Evolutionary conservation across 2,329 filamentous ascomycete species (phyloP).

Genomic region (Dactylonectria macrodidyma): DNA sequence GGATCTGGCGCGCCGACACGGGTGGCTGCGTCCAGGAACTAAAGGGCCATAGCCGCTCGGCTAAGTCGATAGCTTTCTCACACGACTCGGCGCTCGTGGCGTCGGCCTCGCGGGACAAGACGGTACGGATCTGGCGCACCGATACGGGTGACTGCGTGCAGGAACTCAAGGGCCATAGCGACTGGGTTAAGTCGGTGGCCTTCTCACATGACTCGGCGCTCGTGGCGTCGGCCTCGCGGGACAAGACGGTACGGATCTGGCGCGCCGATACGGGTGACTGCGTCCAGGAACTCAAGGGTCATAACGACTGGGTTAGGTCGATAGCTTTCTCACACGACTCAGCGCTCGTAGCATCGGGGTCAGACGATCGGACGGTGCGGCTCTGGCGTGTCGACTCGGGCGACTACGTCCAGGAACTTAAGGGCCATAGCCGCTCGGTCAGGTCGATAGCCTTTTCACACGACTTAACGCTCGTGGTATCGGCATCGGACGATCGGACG

Average conservation of each 20-base stretch:
- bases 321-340: neutral
- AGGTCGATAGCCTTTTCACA: neutral
- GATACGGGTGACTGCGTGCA: no score
- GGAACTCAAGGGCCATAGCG: no score
- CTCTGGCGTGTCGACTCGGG: constrained; percentile 6
- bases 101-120: no score
- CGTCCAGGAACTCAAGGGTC: neutral
- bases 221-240: no score
- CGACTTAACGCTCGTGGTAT: neutral
- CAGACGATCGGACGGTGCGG: neutral
- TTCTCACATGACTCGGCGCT: no score
- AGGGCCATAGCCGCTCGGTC: neutral
- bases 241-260: constrained; percentile 14
- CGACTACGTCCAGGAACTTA: neutral
- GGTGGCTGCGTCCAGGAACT: no score
- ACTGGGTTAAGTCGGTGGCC: no score
- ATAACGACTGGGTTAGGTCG: neutral
- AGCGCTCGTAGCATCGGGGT: neutral
- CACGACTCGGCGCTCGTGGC: no score
- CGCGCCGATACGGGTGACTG: neutral
- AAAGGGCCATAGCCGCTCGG: no score
- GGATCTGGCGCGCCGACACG: no score
- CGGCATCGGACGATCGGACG: neutral
- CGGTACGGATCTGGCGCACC: no score
- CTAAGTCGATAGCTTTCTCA: no score